Percentiles rank a stretch among this genome's conserved stretches.
Evolutionary conservation across 164 flowering plant genomes (phyloP).

Genomic region (Echeveria elegans): DNA sequence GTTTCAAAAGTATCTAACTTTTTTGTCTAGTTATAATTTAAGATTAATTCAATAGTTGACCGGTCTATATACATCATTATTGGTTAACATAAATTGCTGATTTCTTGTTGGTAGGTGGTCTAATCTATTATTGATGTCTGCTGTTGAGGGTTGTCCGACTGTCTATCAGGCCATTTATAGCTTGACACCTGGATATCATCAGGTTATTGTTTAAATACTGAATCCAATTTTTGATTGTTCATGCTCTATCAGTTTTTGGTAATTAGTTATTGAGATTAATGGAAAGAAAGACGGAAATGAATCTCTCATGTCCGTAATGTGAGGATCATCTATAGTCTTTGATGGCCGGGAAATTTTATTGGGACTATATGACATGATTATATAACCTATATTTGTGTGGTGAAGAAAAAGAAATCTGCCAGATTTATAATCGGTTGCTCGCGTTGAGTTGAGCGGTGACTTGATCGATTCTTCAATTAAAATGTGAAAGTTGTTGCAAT

Average conservation of each 20-base stretch:
- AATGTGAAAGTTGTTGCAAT: background rate
- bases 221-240: background rate
- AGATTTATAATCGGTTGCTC: too few species aligned
- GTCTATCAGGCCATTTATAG: conserved; percentile 70
- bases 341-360: background rate
- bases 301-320: background rate
- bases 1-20: background rate
- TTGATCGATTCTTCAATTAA: background rate
- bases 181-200: conserved; percentile 68
- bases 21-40: background rate
- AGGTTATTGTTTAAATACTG: conserved; percentile 36
- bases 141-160: conserved; percentile 78
- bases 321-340: too few species aligned
- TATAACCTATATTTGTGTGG: background rate
- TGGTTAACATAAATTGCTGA: background rate
- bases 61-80: background rate
- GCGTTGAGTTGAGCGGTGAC: too few species aligned
- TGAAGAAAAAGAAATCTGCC: background rate
- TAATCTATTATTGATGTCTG: conserved; percentile 64
- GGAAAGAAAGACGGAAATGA: too few species aligned
- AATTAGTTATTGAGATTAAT: background rate
- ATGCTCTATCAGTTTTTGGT: background rate
- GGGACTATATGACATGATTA: background rate
- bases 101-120: conserved; percentile 51
- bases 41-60: background rate